Conservation (phyloP, 1,284 basidiomycete species). For the Pseudozyma sp. region DNA sequence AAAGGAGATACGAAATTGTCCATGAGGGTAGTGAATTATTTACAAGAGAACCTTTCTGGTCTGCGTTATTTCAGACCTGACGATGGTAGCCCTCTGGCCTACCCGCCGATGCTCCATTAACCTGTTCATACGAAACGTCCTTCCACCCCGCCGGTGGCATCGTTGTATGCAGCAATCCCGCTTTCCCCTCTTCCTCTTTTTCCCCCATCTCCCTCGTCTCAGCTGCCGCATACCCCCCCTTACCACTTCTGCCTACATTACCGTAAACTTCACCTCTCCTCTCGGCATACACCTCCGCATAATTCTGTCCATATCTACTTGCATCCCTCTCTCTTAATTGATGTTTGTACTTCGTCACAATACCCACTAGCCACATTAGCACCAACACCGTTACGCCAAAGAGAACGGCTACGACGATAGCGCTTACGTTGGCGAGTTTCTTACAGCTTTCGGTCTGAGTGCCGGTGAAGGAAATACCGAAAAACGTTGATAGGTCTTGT, state of each 20-base stretch:
- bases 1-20: too few relatives aligned
- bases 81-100: not conserved
- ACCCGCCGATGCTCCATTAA: not conserved
- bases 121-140: slow-evolving; percentile 7
- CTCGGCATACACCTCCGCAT: not conserved
- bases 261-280: slow-evolving; percentile 2
- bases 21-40: too few relatives aligned
- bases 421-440: slow-evolving; percentile 17
- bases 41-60: too few relatives aligned
- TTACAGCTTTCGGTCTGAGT: slow-evolving; percentile 6
- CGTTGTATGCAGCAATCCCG: slow-evolving; percentile 10
- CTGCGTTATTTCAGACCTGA: not conserved
- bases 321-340: slow-evolving; percentile 15
- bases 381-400: slow-evolving; percentile 30
- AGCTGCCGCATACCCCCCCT: not conserved
- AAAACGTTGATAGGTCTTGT: slow-evolving; percentile 10
- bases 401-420: slow-evolving; percentile 15
- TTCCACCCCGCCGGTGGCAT: slow-evolving; percentile 11
- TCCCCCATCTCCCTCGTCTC: slow-evolving; percentile 10
- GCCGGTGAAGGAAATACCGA: slow-evolving; percentile 15
- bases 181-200: too few relatives aligned
- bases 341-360: slow-evolving; percentile 34
- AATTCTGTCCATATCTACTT: not conserved
- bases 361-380: slow-evolving; percentile 28
- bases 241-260: slow-evolving; percentile 10